These are phyloP conservation scores for Boletus eberwhitei DNA, from an alignment of 768 basidiomycete species.

Conservation along the genomic window DNA sequence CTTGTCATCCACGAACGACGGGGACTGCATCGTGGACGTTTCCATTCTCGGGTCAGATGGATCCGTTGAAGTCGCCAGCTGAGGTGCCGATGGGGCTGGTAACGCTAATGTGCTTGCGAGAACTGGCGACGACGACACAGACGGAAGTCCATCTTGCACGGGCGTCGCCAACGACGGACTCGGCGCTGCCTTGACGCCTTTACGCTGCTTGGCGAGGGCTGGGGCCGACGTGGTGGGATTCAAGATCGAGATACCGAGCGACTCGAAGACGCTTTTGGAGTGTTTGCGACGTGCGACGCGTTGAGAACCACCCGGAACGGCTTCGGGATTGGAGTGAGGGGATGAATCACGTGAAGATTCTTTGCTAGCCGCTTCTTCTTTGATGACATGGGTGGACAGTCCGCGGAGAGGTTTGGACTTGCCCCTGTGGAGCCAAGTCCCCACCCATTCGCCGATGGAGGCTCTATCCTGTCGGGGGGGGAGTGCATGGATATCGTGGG, in stretches of 20 bases:
- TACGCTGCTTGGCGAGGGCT: conserved; percentile 24
- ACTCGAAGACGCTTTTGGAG: conserved; percentile 67
- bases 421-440: conserved; percentile 66
- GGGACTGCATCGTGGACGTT: conserved; percentile 29
- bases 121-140: conserved; percentile 21
- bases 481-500: conserved; percentile 10
- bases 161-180: conserved; percentile 12
- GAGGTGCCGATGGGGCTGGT: conserved; percentile 24
- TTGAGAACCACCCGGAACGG: conserved; percentile 12
- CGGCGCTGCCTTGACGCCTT: conserved; percentile 24
- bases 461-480: conserved; percentile 33
- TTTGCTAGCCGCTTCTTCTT: conserved; percentile 21
- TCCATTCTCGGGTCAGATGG: conserved; percentile 22
- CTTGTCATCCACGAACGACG: conserved; percentile 26
- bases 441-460: conserved; percentile 70
- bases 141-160: conserved; percentile 12
- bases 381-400: conserved; percentile 18
- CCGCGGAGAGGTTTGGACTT: conserved; percentile 32
- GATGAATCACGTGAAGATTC: conserved; percentile 23
- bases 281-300: conserved; percentile 37
- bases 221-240: conserved; percentile 42
- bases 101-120: conserved; percentile 14
- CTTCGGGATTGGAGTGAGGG: conserved; percentile 12
- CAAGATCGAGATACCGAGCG: conserved; percentile 64
- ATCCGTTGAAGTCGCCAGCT: conserved; percentile 25